Conservation (phyloP, 2,329 filamentous ascomycete species). For the Penicillium concentricum region DNA sequence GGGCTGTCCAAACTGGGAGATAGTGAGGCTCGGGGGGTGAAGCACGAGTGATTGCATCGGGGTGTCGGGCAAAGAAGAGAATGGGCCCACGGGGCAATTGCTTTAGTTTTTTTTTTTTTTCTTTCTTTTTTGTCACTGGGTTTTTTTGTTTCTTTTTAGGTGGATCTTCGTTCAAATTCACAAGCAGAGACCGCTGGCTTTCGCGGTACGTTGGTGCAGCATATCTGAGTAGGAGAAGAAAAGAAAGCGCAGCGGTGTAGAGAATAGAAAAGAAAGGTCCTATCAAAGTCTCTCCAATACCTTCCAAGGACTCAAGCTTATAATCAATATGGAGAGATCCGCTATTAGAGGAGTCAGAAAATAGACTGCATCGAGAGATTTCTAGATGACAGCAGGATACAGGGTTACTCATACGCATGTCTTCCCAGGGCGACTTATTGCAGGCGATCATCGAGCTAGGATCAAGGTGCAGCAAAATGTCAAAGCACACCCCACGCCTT, state of each 20-base stretch:
- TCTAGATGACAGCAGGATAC: conserved; percentile 39
- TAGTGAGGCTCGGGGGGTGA: conserved; percentile 38
- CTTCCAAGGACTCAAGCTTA: conserved; percentile 32
- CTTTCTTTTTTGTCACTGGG: background rate
- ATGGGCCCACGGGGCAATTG: conserved; percentile 16
- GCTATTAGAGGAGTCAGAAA: conserved; percentile 41
- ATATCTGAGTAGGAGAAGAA: conserved; percentile 28
- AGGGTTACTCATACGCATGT: conserved; percentile 38
- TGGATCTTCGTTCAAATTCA: conserved; percentile 19
- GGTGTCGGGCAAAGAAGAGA: conserved; percentile 19
- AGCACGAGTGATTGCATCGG: conserved; percentile 46
- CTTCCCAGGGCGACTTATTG: conserved; percentile 35
- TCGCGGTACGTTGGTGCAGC: conserved; percentile 25
- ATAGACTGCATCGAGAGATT: conserved; percentile 34
- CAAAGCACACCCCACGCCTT: conserved; percentile 24
- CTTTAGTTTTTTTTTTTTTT: background rate
- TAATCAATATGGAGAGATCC: conserved; percentile 31
- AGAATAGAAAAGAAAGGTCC: conserved; percentile 15
- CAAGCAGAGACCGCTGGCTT: conserved; percentile 22
- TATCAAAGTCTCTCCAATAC: conserved; percentile 18
- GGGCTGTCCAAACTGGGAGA: conserved; percentile 38
- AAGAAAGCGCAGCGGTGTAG: conserved; percentile 14
- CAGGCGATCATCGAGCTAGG: conserved; percentile 39
- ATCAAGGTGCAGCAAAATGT: conserved; percentile 28
- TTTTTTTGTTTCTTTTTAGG: background rate